Conservation (phyloP, 768 basidiomycete genomes). For the Boletus reticulatus region DNA sequence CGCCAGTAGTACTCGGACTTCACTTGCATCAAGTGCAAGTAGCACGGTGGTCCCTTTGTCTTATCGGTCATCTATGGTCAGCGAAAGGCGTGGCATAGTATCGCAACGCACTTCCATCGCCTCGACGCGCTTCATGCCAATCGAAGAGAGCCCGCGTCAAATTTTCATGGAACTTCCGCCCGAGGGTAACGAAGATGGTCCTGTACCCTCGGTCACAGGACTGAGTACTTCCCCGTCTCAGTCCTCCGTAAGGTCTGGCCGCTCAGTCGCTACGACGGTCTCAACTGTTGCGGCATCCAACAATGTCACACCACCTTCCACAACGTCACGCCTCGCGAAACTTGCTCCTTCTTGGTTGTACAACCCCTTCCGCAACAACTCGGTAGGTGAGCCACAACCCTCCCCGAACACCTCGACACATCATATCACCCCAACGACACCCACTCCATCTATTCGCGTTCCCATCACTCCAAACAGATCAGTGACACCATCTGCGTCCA, state of each 20-base stretch:
- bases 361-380: slow-evolving; percentile 65
- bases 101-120: slow-evolving; percentile 51
- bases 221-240: slow-evolving; percentile 67
- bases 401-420: slow-evolving; percentile 52
- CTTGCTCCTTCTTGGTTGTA: slow-evolving; percentile 78
- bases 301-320: slow-evolving; percentile 23
- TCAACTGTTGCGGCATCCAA: slow-evolving; percentile 20
- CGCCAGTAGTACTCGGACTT: slow-evolving; percentile 32
- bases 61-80: slow-evolving; percentile 30
- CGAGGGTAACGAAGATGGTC: slow-evolving; percentile 34
- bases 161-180: slow-evolving; percentile 51
- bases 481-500: slow-evolving; percentile 29
- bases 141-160: slow-evolving; percentile 67
- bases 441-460: slow-evolving; percentile 27
- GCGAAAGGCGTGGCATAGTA: slow-evolving; percentile 39
- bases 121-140: slow-evolving; percentile 52
- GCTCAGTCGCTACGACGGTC: slow-evolving; percentile 44
- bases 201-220: slow-evolving; percentile 32
- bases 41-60: slow-evolving; percentile 37
- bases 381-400: slow-evolving; percentile 47
- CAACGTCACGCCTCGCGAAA: slow-evolving; percentile 47
- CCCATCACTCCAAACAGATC: slow-evolving; percentile 29
- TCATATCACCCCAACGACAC: slow-evolving; percentile 25
- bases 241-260: slow-evolving; percentile 55
- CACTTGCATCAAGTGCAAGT: slow-evolving; percentile 40